A percentile compares a stretch with the other conserved stretches of the same genome.
Conservation (phyloP, 2,329 filamentous ascomycete genomes). For the Neonectria magnoliae region DNA sequence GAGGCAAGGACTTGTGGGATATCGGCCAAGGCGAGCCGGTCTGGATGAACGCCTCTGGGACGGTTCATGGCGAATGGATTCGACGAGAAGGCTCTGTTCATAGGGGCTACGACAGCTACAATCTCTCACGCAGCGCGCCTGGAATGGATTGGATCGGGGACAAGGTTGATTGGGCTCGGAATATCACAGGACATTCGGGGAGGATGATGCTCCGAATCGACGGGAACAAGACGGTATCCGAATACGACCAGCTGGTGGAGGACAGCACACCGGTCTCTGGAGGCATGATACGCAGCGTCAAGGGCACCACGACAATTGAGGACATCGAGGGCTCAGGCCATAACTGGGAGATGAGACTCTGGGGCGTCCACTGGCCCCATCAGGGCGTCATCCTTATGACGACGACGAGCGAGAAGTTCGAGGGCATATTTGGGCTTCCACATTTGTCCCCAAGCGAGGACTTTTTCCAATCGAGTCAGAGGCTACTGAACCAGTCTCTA, state of each 20-base stretch:
- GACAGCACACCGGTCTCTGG: constrained; percentile 52
- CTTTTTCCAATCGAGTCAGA: constrained; percentile 67
- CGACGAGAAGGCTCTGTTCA: constrained; percentile 61
- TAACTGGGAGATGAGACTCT: constrained; percentile 81
- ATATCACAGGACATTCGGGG: constrained; percentile 79
- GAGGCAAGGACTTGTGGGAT: constrained; percentile 54
- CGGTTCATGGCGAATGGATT: constrained; percentile 80
- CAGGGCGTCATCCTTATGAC: constrained; percentile 83
- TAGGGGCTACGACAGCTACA: constrained; percentile 63
- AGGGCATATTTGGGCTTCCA: constrained; percentile 89
- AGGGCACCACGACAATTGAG: constrained; percentile 75
- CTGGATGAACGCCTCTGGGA: constrained; percentile 84
- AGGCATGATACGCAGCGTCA: constrained; percentile 73
- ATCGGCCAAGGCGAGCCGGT: constrained; percentile 54
- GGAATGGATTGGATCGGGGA: constrained; percentile 71
- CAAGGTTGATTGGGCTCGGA: constrained; percentile 75
- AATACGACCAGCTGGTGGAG: constrained; percentile 54
- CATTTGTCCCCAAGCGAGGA: constrained; percentile 75
- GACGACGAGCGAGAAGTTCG: constrained; percentile 93
- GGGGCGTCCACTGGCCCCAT: constrained; percentile 87
- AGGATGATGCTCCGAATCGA: constrained; percentile 74
- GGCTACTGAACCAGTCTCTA: constrained; percentile 78
- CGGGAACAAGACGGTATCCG: constrained; percentile 61
- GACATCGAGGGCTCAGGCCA: constrained; percentile 74
- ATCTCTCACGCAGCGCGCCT: constrained; percentile 72